Evolutionary conservation across 1,284 basidiomycete species (phyloP), one percentile per base, ranked within the genome.

Genomic region (Ustilago bromivora): DNA sequence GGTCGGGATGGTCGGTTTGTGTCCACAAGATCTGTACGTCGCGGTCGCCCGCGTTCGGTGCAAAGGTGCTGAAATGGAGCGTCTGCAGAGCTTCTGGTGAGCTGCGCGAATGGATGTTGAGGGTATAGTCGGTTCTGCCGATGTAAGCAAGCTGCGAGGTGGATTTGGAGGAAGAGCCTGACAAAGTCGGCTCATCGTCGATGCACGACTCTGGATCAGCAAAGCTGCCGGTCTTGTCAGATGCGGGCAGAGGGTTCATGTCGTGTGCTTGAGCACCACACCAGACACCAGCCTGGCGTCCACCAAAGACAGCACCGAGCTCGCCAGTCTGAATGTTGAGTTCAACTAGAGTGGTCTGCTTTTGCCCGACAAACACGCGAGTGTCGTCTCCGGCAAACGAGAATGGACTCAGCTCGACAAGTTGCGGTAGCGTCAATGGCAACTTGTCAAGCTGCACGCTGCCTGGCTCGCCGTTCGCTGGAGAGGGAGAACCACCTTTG

Each of bases 391-490:
- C 90, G 15, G 90, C 87, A 68, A 94, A 92, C 46, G 89, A 92
- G 84, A 94, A 95, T 0, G 94, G 94, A 2, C 93, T 94, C 86
- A 94, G 88, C 73, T 94, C 92, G 71, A 96, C 94, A 40, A 96
- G 89, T 85, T 96, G 92, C 0, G 92, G 88, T 90, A 96, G 92
- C 35, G 93, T 91, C 72, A 95, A 90, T 0, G 94, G 93, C 66
- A 96, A 91, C 49, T 92, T 92, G 81, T 94, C 54, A 93, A 85
- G 72, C 28, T 79, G 73, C 0, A 82, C 79, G 13, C 65, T 73
- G 31, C 55, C 66, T 3, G 68, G 65, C 32, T 70, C 68, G n/a
- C 59, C 54, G 35, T 55, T 67, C 3, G 69, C 41, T 3, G 63
- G 17, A 15, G 58, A n/a, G 7, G 54, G 13, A 9, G 66, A 43